These are phyloP conservation scores for Cucurbita argyrosperma DNA, from an alignment of 306 rosid species.

Conservation along the genomic window DNA sequence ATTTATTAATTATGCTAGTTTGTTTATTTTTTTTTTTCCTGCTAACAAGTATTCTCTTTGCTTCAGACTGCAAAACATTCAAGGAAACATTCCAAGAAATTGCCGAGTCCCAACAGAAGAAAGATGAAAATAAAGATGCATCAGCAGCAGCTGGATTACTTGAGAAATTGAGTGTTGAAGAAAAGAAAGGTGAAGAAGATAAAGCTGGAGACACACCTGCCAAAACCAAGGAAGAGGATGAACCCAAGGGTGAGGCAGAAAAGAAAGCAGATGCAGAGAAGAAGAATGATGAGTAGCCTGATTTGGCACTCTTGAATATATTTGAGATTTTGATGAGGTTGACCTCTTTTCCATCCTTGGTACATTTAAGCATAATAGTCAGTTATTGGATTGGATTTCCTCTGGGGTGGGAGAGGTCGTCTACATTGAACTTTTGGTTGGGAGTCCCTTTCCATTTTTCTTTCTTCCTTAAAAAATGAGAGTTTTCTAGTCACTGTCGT, in stretches of 20 bases:
- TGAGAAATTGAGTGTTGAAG: constrained; percentile 60
- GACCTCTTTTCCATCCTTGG: constrained; percentile 3
- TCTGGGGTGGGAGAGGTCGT: constrained; percentile 1
- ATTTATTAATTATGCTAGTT: neutral
- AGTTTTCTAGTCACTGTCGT: neutral
- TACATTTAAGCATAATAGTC: neutral
- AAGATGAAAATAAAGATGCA: constrained; percentile 46
- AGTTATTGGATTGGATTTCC: neutral
- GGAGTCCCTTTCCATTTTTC: neutral
- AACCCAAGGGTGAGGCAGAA: constrained; percentile 16
- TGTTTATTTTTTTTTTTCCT: neutral
- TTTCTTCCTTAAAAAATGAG: neutral
- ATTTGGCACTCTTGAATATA: constrained; percentile 13
- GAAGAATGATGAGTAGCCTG: constrained; percentile 38
- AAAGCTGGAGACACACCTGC: constrained; percentile 19
- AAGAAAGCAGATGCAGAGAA: constrained; percentile 26
- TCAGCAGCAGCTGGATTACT: constrained; percentile 63
- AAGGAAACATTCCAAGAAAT: constrained; percentile 87
- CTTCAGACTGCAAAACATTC: constrained; percentile 60
- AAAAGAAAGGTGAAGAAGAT: constrained; percentile 36
- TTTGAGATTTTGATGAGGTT: neutral
- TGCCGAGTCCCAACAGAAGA: constrained; percentile 59
- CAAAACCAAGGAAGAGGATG: constrained; percentile 9
- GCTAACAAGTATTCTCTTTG: neutral
- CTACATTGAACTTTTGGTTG: neutral